Percentiles rank a stretch among this genome's conserved stretches.
phyloP scores from a whole-genome alignment of 768 basidiomycete species.

The Tylopilus felleus region DNA sequence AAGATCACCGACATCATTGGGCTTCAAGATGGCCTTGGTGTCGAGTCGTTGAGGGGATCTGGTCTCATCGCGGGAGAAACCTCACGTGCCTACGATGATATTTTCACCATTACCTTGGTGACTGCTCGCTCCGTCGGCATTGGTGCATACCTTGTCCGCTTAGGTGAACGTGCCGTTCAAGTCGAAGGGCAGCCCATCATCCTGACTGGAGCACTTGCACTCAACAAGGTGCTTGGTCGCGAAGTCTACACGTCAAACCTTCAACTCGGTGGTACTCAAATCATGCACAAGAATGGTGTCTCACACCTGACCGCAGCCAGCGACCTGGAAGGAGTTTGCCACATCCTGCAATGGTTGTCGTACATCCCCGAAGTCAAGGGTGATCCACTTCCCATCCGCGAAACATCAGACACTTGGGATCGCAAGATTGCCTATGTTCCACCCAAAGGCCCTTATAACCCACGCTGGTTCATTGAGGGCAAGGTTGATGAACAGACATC shows the following conservation, averaged over 20 bases:
- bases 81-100: slow-evolving; percentile 97
- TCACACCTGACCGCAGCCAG: slow-evolving; percentile 94
- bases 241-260: slow-evolving; percentile 99
- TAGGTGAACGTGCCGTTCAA: slow-evolving; percentile 96
- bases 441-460: slow-evolving; percentile 94
- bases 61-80: slow-evolving; percentile 99
- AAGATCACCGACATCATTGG: slow-evolving; percentile 97
- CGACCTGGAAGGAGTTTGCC: slow-evolving; percentile 92
- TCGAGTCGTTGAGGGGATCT: slow-evolving; percentile 93
- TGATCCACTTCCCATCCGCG: slow-evolving; percentile 74
- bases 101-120: slow-evolving; percentile 98
- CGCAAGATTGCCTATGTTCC: slow-evolving; percentile 87
- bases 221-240: slow-evolving; percentile 98
- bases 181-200: slow-evolving; percentile 99
- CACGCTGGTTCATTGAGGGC: slow-evolving; percentile 96
- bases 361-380: slow-evolving; percentile 87
- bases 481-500: slow-evolving; percentile 79
- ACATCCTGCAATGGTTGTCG: slow-evolving; percentile 92
- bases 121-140: slow-evolving; percentile 99
- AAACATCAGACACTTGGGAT: slow-evolving; percentile 80
- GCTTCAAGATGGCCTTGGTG: slow-evolving; percentile 94
- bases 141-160: slow-evolving; percentile 96
- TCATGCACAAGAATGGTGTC: slow-evolving; percentile 99
- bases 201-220: slow-evolving; percentile 91
- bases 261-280: slow-evolving; percentile 99